Conservation (phyloP, 2,329 filamentous ascomycete species). For the Ophiostoma himal-ulmi region DNA sequence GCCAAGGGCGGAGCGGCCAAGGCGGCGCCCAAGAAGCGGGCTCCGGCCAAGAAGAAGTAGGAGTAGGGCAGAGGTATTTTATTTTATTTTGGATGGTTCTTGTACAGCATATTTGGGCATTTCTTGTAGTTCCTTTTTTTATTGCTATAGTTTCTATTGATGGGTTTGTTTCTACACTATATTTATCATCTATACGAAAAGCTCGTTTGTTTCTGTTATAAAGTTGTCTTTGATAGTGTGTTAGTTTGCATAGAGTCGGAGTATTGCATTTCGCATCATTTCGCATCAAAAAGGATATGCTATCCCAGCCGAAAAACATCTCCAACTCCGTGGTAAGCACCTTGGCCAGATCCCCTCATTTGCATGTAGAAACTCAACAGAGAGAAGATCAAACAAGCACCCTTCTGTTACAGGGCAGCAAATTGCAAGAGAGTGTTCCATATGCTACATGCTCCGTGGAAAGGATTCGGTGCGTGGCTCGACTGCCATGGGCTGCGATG, state of each 20-base stretch:
- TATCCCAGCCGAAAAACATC: too few species aligned
- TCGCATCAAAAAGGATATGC: too few species aligned
- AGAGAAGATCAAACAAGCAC: too few species aligned
- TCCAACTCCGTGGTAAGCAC: too few species aligned
- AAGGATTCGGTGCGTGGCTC: too few species aligned
- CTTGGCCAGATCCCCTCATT: too few species aligned
- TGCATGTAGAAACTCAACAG: too few species aligned
- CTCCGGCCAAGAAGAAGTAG: conserved; percentile 1
- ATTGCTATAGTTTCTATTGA: neutral
- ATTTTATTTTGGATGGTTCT: neutral
- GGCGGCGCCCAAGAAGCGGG: conserved; percentile 32
- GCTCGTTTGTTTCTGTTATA: neutral
- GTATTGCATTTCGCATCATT: neutral
- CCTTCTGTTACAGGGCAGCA: too few species aligned
- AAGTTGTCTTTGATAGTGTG: neutral
- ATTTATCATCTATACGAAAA: neutral
- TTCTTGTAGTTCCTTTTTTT: neutral
- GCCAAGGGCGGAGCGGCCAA: conserved; percentile 48
- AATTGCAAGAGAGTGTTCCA: too few species aligned
- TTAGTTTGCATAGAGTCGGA: neutral
- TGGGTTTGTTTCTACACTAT: neutral
- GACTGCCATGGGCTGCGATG: too few species aligned
- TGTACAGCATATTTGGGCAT: conserved; percentile 1
- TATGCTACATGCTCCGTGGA: too few species aligned
- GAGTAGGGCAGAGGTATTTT: neutral